Base-by-base conservation (phyloP, 176 grass and related monocot species). In the Hordeum marinum region DNA sequence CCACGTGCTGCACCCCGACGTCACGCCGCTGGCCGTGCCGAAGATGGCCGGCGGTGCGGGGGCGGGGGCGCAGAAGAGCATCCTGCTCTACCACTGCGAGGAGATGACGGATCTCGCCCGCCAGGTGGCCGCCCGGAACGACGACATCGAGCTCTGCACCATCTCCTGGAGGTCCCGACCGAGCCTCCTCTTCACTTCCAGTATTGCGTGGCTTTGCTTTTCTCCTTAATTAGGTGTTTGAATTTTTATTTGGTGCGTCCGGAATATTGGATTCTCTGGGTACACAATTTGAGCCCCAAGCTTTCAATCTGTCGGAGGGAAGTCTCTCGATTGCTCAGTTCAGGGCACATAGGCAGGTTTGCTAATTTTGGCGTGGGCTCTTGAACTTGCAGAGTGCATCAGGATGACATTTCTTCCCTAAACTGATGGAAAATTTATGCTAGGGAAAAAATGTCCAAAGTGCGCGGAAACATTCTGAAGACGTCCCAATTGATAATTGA, bases 21-120 rank as follows among this genome's bases (percentile, higher is more conserved):
- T 79, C 72, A 78, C 74, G 80, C 71, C 88, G 46, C 83, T 88
- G 40, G 81, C 80, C 12, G 63, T 73, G 83, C 61, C 84, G 24
- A 86, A 94, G 63, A 87, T 89, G 82, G 43, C 79, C 40, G 66
- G 66, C 24, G 43, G 65, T 41, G 62, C 63, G 23, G 74, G 83
- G 41, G 62, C 63, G 23, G 74, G 83, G 41, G 29, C 68, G 3
- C 84, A 78, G 6, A 98, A 98, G 91, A 95, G 46, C 78, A 87
- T 99, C 36, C 84, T 93, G 21, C 90, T 99, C 76, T 96, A 96
- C 88, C 87, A 96, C 85, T 99, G 93, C 86, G 96, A 96, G 88
- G 96, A 99, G 84, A 99, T 96, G 96, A 59, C 39, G 57, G 93
- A 96, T 31, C 90, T 99, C 55, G 96, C 96, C 12, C 74, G 79